These are phyloP conservation scores for Kluyveromyces dobzhanskii DNA, from an alignment of 805 yeast genomes.

Conservation along the genomic window DNA sequence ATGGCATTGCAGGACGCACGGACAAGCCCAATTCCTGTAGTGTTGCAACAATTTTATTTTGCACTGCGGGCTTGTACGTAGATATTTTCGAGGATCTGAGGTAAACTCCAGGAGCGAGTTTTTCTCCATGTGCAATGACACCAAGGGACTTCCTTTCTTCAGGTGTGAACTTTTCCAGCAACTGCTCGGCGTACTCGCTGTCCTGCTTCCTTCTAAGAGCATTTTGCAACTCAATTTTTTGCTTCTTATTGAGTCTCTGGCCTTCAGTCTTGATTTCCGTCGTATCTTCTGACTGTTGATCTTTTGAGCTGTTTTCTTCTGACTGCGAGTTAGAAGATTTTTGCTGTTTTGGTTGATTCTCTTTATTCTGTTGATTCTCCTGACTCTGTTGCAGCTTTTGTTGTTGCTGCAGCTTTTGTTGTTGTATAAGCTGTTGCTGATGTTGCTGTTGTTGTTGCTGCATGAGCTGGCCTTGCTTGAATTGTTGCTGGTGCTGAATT, in stretches of 20 bases:
- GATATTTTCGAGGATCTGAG: constrained; percentile 74
- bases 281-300: neutral
- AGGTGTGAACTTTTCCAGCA: constrained; percentile 40
- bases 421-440: constrained; percentile 8
- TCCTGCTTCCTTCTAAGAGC: constrained; percentile 25
- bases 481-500: constrained; percentile 25
- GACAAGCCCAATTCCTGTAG: constrained; percentile 77
- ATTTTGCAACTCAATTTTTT: constrained; percentile 25
- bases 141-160: constrained; percentile 86
- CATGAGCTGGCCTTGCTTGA: constrained; percentile 10
- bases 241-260: constrained; percentile 16
- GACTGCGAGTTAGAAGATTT: neutral
- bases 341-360: neutral
- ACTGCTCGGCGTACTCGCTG: constrained; percentile 28
- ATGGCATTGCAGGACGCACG: constrained; percentile 78
- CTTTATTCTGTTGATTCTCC: neutral
- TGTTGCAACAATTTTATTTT: constrained; percentile 48
- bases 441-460: constrained; percentile 8
- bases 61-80: constrained; percentile 69
- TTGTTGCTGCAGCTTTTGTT: constrained; percentile 5
- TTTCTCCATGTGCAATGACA: constrained; percentile 66
- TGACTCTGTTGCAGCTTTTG: constrained; percentile 7
- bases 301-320: neutral
- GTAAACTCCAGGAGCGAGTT: constrained; percentile 67
- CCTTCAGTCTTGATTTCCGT: constrained; percentile 1